Base-by-base conservation (phyloP, 2,329 filamentous ascomycete genomes). In the Aureobasidium pullulans region DNA sequence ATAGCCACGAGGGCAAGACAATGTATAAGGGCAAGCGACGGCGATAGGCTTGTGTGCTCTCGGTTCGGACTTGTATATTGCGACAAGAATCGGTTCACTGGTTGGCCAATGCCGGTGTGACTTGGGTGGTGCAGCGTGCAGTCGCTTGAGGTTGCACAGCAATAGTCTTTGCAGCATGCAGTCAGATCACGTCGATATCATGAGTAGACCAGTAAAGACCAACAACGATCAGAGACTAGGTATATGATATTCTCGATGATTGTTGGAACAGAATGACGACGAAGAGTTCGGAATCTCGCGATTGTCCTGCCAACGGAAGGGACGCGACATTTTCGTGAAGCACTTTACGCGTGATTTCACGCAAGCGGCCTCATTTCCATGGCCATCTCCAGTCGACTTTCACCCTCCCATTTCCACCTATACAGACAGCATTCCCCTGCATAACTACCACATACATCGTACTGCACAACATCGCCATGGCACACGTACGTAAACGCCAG, bases 401-500 rank as follows among this genome's bases (percentile, higher is more conserved):
- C 47, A 16, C 13, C 19, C 54, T n/a, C 19, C 23, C 28, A 52
- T 37, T 37, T 29, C n/a, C 13, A n/a, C 40, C 32, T 28, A 28
- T 52, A 29, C 34, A 53, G 9, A 48, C 39, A 34, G n/a, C 44
- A 58, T 36, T 29, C n/a, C 7, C 28, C 19, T 59, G 57, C 57
- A 49, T 49, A 58, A 48, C 28, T 48, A 32, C n/a, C 11, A 32
- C 4, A 52, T 36, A 56, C 37, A 43, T n/a, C n/a, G 29, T 13
- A 44, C 36, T 57, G 54, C 54, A 57, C 47, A 59, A 57, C n/a
- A 54, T 4, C 7, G 60, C 15, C 37, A 61, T 61, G 58, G 47
- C 60, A 31, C 69, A 71, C 60, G 63, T 64, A 60, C 69, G 67
- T 64, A 79, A 79, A 68, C 71, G 73, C 56, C 73, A 68, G 59